Evolutionary conservation across 305 asterid species (phyloP).

Genomic region (Fraxinus latifolia): DNA sequence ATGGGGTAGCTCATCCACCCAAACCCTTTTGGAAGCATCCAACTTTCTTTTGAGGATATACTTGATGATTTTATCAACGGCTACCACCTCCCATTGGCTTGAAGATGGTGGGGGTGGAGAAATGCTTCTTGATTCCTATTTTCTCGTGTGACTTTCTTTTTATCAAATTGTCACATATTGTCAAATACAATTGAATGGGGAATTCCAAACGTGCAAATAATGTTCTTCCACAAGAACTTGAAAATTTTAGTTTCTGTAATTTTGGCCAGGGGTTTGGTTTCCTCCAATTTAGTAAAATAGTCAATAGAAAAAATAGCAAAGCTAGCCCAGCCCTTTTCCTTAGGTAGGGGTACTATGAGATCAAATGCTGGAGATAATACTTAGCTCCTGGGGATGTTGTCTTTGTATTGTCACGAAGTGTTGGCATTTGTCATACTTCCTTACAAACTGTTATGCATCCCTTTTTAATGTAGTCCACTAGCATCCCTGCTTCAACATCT

Average conservation of each 20-base stretch:
- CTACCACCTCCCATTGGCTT: not conserved
- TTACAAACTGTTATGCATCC: not conserved
- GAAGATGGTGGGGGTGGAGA: too few species aligned
- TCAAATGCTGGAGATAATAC: not conserved
- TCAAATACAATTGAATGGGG: too few species aligned
- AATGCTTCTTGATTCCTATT: not conserved
- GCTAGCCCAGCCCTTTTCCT: not conserved
- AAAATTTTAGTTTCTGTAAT: not conserved
- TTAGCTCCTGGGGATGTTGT: not conserved
- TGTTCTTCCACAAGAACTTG: too few species aligned
- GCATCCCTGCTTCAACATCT: not conserved
- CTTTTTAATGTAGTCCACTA: too few species aligned
- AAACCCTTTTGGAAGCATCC: not conserved
- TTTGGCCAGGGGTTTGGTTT: not conserved
- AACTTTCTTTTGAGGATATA: too few species aligned
- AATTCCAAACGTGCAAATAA: too few species aligned
- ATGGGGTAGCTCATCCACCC: not conserved
- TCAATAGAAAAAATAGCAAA: not conserved
- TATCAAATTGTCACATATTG: too few species aligned
- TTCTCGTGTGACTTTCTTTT: too few species aligned
- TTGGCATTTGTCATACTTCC: not conserved
- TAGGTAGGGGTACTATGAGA: too few species aligned
- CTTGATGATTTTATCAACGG: not conserved
- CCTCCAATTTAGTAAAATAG: not conserved
- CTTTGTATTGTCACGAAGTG: not conserved